Evolutionary conservation across 805 yeast species (phyloP), one percentile per base, ranked within the genome.

Genomic region (Monosporozyma siamensis): DNA sequence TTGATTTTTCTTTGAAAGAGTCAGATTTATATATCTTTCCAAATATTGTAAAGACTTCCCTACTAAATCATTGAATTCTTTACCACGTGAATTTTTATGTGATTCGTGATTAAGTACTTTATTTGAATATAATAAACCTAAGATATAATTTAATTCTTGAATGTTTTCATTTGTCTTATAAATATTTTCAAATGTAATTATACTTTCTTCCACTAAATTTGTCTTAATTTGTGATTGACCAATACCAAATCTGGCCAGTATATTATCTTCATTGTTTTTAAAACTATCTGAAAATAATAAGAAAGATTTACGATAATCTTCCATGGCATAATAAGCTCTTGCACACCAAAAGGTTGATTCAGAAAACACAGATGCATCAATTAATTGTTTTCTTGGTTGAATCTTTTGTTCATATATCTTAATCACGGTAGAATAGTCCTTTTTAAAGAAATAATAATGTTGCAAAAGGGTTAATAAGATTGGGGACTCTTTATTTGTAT

Each of bases 291-390:
- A 80, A 60, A 85, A 90, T 52, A 71, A 67, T 43, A 72, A 73
- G 52, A 85, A 84, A 0, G 97, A 81, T 45, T 73, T 73, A n/a
- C 76, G 73, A 54, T 69, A 77, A 52, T 88, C 85, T 1, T 67
- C 64, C 22, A 71, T 59, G 6, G 69, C 70, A 51, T 80, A 89
- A 39, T 75, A 69, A 14, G 83, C 80, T 59, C 97, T 74, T 3
- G 87, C 98, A 43, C 80, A 69, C 97, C 97, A 92, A 53, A 84
- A 84, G 39, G 73, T 62, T 2, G 86, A 78, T 48, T 82, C 89
- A 25, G 83, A 73, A 18, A 68, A 54, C 2, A 79, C 58, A 20
- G 64, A 61, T 3, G 69, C 41, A 10, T 60, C 44, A 3, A 54
- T 43, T 5, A 53, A 44, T 0, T 77, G 64, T 18, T 64, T 54